Evolutionary conservation across 106 monocot species (phyloP), one percentile per base, ranked within the genome.

Genomic region (Allium cepa): DNA sequence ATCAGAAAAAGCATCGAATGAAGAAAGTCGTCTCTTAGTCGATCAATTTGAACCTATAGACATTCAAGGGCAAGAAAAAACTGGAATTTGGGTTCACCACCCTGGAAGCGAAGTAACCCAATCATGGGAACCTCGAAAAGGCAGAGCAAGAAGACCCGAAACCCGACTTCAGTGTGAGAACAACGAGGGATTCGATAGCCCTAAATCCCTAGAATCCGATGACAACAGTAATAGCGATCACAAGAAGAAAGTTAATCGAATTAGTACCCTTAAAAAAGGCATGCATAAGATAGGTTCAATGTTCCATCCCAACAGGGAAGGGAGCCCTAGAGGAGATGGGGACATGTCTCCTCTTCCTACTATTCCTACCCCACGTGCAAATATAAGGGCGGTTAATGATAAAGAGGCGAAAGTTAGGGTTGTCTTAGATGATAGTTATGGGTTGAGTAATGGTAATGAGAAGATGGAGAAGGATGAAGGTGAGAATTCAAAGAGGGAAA

Each of bases 271-370:
- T 8, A 62, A 59, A 45, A 82, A 57, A 49, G 82, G 85, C 10
- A 27, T 90, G 3, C 67, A 69, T 14, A 81, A 79, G 28, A 47
- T 90, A 17, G 75, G 85, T 47, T 73, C 77, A 13, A 11, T 61
- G 11, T 70, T 77, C 56, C 75, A 75, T 12, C 77, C 60, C 67
- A 79, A 70, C 50, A 81, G 46, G 75, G 64, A 48, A 12, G 70
- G 53, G 14, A 85, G 56, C 16, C 48, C 56, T 4, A 59, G 56
- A 68, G 51, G 59, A 9, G 62, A 60, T 6, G 2, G 13, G 46
- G 60, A 56, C 8, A 53, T 4, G 11, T 50, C 14, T 11, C 10
- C n/a, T 69, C 8, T 50, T 48, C 77, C 76, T 11, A 72, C 79
- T n/a, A 4, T 50, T 48, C 77, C 76, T 11, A 72, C 79, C 12